Percentiles rank a stretch among this genome's conserved stretches.
These are phyloP conservation scores for Phytophthora crassamura DNA, from an alignment of 352 stramenopile species.

Conservation along the genomic window DNA sequence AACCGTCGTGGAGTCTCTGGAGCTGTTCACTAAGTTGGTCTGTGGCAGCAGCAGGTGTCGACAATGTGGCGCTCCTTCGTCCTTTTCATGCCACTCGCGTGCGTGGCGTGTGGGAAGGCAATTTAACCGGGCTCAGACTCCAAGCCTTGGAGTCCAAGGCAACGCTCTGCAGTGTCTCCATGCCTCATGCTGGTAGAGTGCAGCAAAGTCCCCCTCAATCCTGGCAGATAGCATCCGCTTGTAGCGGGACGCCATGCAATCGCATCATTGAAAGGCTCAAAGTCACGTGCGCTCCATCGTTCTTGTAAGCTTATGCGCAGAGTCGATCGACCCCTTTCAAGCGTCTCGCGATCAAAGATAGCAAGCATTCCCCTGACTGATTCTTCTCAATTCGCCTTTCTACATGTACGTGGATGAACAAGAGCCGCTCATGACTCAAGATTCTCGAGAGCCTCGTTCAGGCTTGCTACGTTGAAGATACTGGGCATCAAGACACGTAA, in stretches of 20 bases:
- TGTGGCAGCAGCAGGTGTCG: slow-evolving; percentile 14
- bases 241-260: too few relatives aligned
- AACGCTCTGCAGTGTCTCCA: not conserved
- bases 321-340: too few relatives aligned
- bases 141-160: not conserved
- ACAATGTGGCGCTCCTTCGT: slow-evolving; percentile 26
- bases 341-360: too few relatives aligned
- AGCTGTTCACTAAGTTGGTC: slow-evolving; percentile 1
- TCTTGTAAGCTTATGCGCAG: too few relatives aligned
- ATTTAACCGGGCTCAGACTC: too few relatives aligned
- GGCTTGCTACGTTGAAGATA: slow-evolving; percentile 8
- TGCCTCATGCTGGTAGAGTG: too few relatives aligned
- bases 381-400: too few relatives aligned
- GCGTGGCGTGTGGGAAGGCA: not conserved
- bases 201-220: too few relatives aligned
- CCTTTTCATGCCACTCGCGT: slow-evolving; percentile 23
- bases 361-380: too few relatives aligned
- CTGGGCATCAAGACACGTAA: slow-evolving; percentile 10
- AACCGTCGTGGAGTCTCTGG: not conserved
- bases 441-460: not conserved
- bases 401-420: not conserved
- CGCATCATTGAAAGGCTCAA: too few relatives aligned
- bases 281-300: too few relatives aligned
- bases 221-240: too few relatives aligned
- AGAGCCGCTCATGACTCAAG: not conserved